Conservation (phyloP, 805 yeast genomes). For the Kazachstania kunashirensis region DNA sequence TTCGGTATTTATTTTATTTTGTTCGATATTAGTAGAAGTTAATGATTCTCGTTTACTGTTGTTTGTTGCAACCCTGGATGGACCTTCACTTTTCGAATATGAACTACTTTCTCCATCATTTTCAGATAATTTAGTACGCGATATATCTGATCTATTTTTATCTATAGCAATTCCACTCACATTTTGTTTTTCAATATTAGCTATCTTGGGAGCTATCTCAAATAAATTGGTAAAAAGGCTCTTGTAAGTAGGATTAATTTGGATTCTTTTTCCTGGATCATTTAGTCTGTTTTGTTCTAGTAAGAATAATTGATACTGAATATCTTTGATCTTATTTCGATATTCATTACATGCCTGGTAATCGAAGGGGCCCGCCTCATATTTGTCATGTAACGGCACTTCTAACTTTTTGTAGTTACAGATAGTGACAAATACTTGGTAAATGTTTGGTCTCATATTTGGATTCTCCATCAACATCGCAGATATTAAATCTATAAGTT, state of each 20-base stretch:
- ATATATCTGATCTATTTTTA: conserved; percentile 4
- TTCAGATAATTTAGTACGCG: conserved; percentile 6
- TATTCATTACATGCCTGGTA: conserved; percentile 46
- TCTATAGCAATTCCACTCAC: background rate
- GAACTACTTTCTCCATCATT: conserved; percentile 3
- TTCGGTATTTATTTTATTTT: background rate
- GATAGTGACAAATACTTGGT: conserved; percentile 61
- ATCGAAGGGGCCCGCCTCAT: conserved; percentile 43
- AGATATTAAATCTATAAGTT: conserved; percentile 63
- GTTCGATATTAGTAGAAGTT: background rate
- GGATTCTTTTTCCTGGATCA: background rate
- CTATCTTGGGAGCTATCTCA: conserved; percentile 23
- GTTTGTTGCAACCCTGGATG: background rate
- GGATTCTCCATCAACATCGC: conserved; percentile 82
- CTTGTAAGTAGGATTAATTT: conserved; percentile 11
- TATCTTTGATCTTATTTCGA: conserved; percentile 30
- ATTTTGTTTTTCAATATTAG: background rate
- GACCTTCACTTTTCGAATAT: conserved; percentile 4
- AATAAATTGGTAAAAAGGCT: conserved; percentile 18
- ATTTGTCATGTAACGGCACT: conserved; percentile 38
- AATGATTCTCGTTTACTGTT: background rate
- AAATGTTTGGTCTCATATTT: conserved; percentile 71
- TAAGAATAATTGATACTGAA: conserved; percentile 22
- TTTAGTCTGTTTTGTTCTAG: conserved; percentile 14
- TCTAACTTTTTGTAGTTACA: conserved; percentile 50